Evolutionary conservation across 208 protist species (phyloP), one percentile per base, ranked within the genome.

Genomic region (Jaenimonas drosophilae): DNA sequence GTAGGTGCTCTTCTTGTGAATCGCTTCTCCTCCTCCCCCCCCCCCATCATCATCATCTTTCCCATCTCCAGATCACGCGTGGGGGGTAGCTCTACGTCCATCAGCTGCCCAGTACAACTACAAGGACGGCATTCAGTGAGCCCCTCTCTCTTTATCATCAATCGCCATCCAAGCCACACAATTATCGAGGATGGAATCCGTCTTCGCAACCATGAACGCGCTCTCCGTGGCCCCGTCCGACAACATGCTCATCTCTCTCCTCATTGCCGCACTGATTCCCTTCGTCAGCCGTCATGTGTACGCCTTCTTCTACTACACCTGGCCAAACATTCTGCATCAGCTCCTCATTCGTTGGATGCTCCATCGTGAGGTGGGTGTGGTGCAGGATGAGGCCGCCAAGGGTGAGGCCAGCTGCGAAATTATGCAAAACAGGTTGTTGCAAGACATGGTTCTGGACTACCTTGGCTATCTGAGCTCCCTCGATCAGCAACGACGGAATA

Each of bases 281-380:
- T 46, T 59, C 46, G 16, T 79, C n/a, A 52, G 40, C 16, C 19
- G 44, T 16, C 46, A 49, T 0, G 6, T 79, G 19, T 55, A 63
- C 25, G 6, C 38, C 31, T 78, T 86, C 40, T 54, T 84, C 30
- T 43, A 37, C 2, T 48, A 71, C 17, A 59, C 49, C n/a, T 84
- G 75, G 71, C 76, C 76, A 4, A 49, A 33, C 23, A 32, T 46
- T 21, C 20, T 63, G 14, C 46, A 55, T 33, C 25, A 38, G 23
- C 6, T 66, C 7, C 33, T 57, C 28, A 41, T 32, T 12, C 17
- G 33, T 11, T 59, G 56, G 41, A 32, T 64, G 17, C 27, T 68
- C 0, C 62, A 54, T 21, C 50, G 61, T 26, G 56, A 75, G 36
- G 37, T 66, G 3, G 51, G 57, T 7, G 58, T 44, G 17, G 54